Evolutionary conservation across 73 alveolate species (phyloP).

Genomic region (Tetrahymena elliotti): DNA sequence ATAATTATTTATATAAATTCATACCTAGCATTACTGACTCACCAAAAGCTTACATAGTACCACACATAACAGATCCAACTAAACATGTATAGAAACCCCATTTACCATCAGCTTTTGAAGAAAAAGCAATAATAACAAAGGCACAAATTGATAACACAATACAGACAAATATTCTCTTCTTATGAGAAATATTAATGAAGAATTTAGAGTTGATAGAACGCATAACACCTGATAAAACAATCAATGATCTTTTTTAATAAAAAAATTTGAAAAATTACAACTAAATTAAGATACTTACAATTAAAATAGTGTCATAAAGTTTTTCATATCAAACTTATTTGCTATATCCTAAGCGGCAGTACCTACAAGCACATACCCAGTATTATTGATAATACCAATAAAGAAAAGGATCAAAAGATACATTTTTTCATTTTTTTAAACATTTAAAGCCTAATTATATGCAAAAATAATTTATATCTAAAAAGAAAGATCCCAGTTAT

Average conservation of each 20-base stretch:
- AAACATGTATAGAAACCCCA: constrained; percentile 25
- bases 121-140: constrained; percentile 9
- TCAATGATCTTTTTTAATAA: constrained; percentile 12
- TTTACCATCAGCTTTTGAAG: background rate
- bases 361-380: constrained; percentile 37
- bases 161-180: constrained; percentile 19
- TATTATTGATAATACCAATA: constrained; percentile 38
- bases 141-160: constrained; percentile 9
- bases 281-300: background rate
- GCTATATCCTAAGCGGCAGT: constrained; percentile 35
- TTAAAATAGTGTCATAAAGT: constrained; percentile 32
- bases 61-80: constrained; percentile 29
- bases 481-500: background rate
- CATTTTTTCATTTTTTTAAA: background rate
- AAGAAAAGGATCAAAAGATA: background rate
- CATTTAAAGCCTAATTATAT: background rate
- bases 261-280: background rate
- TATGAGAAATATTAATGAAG: constrained; percentile 19
- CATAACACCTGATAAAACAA: constrained; percentile 25
- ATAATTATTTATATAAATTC: background rate
- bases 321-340: constrained; percentile 12
- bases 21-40: constrained; percentile 25
- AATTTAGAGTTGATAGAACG: constrained; percentile 21
- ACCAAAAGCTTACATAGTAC: constrained; percentile 40
- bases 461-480: background rate